Percentiles rank a stretch among this genome's conserved stretches.
Evolutionary conservation across 163 green algal species (phyloP).

Genomic region (Chloroidium sp.): DNA sequence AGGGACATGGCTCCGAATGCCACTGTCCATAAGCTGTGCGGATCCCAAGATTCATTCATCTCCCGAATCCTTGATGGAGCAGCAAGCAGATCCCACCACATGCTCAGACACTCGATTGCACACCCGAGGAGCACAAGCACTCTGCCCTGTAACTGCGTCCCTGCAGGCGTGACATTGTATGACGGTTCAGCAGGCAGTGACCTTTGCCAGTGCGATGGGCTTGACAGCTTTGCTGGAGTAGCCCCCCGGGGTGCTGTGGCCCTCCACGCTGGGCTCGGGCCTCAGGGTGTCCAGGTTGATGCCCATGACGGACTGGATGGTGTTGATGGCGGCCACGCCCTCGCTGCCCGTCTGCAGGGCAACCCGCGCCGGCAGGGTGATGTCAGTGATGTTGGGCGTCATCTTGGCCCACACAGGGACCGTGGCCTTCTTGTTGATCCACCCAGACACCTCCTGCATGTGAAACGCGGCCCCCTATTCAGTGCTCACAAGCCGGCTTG

Average conservation of each 20-base stretch:
- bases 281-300: constrained; percentile 91
- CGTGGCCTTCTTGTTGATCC: constrained; percentile 77
- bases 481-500: background rate
- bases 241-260: constrained; percentile 74
- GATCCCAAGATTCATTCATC: no score
- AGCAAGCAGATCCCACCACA: no score
- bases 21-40: no score
- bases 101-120: no score
- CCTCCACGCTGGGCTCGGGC: constrained; percentile 89
- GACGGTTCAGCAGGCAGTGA: constrained; percentile 1
- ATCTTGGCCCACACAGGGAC: constrained; percentile 98
- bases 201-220: constrained; percentile 93
- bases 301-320: constrained; percentile 86
- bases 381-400: constrained; percentile 99
- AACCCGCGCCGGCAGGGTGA: constrained; percentile 55
- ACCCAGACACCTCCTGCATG: constrained; percentile 71
- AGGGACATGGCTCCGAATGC: no score
- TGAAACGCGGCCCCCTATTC: background rate
- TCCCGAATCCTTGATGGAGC: no score
- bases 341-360: constrained; percentile 64
- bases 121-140: background rate
- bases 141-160: background rate
- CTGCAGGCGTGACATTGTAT: background rate
- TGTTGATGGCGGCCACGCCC: constrained; percentile 96
- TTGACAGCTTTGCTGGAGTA: constrained; percentile 89